Evolutionary conservation across 768 basidiomycete species (phyloP).

Genomic region (Mycena metata): DNA sequence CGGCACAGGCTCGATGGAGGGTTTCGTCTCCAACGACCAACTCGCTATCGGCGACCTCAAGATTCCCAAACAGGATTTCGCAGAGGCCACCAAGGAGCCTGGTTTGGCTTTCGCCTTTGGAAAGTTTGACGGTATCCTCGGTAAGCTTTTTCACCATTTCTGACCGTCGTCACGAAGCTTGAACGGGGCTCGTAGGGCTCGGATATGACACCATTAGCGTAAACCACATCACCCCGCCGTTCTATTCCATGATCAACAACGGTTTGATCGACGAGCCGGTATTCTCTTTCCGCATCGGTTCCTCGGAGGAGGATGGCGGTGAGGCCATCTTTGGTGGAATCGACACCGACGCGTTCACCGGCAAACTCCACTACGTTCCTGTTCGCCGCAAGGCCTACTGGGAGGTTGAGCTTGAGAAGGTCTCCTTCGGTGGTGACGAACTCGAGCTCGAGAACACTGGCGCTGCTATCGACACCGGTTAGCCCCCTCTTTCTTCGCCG

Average conservation of each 20-base stretch:
- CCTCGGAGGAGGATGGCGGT: constrained; percentile 89
- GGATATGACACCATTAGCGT: constrained; percentile 97
- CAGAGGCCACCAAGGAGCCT: constrained; percentile 96
- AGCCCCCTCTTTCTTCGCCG: constrained; percentile 19
- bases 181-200: constrained; percentile 83
- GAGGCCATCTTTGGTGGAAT: constrained; percentile 94
- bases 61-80: constrained; percentile 86
- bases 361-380: constrained; percentile 88
- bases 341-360: constrained; percentile 81
- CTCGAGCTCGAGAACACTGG: constrained; percentile 95
- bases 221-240: constrained; percentile 92
- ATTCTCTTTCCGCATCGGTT: constrained; percentile 94
- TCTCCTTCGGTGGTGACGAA: constrained; percentile 87
- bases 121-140: constrained; percentile 65
- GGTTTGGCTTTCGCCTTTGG: constrained; percentile 98
- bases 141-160: not conserved
- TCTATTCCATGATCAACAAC: constrained; percentile 92
- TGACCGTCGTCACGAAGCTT: not conserved
- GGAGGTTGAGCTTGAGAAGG: constrained; percentile 95
- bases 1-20: constrained; percentile 97
- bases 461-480: constrained; percentile 91
- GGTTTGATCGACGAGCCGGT: constrained; percentile 86
- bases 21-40: constrained; percentile 89
- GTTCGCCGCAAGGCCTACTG: constrained; percentile 96
- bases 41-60: constrained; percentile 86